Evolutionary conservation across 148 eudicot genomes (phyloP), one percentile per base, ranked within the genome.

Genomic region (Rhododendron kiyosumense): DNA sequence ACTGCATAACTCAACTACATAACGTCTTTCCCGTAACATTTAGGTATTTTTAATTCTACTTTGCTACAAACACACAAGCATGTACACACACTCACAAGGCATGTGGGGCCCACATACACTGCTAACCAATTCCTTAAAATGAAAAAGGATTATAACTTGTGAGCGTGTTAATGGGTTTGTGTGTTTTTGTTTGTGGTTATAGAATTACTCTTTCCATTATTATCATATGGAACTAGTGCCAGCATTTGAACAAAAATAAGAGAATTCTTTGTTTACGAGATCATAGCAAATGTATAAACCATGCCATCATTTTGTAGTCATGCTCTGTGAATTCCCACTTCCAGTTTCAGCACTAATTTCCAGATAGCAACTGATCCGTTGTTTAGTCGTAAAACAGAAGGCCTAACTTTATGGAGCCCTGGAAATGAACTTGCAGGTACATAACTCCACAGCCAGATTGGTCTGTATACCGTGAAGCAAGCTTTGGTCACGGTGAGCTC

Each of bases 401-500:
- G 26, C n/a, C 41, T 13, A 45, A 54, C 13, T n/a, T 74, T 41
- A 34, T 54, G 7, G 26, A 36, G 49, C 32, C 67, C 36, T 38
- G 34, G 4, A 79, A 82, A 77, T 89, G 71, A 74, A 73, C 54
- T 86, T 86, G 73, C 86, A 96, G 99, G 94, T 96, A 93, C 85
- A 89, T 87, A 81, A 75, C 87, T 43, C 98, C 99, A 14, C 83
- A 86, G 81, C 99, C 99, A 0, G 94, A 92, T 83, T 95, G 98
- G 98, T 95, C 98, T 10, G 90, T 91, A 26, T 95, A 93, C 86
- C 96, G 97, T 74, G 98, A 95, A 89, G 97, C 98, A 13, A 95
- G 98, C 91, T 95, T 95, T 84, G 98, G 98, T 36, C 97, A 95
- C 81, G 98, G 98, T 6, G 98, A 95, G 93, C 95, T 95, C 36